Conservation (phyloP, 2,329 filamentous ascomycete genomes). For the Trichothecium sympodiale region DNA sequence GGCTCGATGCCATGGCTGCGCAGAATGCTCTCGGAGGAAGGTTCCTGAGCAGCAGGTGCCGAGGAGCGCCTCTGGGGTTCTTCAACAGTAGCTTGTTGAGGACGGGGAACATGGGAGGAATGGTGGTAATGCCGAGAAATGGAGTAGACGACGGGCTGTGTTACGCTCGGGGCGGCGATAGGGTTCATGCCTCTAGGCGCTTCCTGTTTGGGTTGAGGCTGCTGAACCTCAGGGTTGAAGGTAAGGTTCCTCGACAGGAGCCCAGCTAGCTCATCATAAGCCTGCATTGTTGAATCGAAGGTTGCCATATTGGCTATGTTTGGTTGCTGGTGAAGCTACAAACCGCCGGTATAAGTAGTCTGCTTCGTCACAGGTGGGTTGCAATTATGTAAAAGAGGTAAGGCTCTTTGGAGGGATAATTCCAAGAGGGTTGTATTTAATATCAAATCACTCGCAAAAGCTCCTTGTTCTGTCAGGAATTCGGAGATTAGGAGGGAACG, state of each 20-base stretch:
- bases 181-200: constrained; percentile 4
- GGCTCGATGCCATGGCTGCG: constrained; percentile 60
- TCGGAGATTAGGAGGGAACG: neutral
- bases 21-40: constrained; percentile 47
- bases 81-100: constrained; percentile 17
- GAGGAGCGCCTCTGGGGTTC: constrained; percentile 35
- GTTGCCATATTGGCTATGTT: constrained; percentile 5
- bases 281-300: constrained; percentile 39
- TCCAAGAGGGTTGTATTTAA: neutral
- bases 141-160: constrained; percentile 52
- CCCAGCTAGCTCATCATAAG: constrained; percentile 70
- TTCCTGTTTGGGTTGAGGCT: constrained; percentile 19
- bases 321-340: neutral
- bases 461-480: neutral
- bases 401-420: neutral
- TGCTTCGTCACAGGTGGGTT: neutral
- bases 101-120: constrained; percentile 49
- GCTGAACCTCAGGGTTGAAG: constrained; percentile 34
- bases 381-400: neutral
- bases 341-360: neutral
- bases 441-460: too few species aligned
- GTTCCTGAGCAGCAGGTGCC: constrained; percentile 36
- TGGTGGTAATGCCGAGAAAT: constrained; percentile 79
- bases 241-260: constrained; percentile 71
- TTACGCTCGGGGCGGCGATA: constrained; percentile 10